phyloP scores from a whole-genome alignment of 1,284 basidiomycete genomes.

The Malassezia dermatis region DNA sequence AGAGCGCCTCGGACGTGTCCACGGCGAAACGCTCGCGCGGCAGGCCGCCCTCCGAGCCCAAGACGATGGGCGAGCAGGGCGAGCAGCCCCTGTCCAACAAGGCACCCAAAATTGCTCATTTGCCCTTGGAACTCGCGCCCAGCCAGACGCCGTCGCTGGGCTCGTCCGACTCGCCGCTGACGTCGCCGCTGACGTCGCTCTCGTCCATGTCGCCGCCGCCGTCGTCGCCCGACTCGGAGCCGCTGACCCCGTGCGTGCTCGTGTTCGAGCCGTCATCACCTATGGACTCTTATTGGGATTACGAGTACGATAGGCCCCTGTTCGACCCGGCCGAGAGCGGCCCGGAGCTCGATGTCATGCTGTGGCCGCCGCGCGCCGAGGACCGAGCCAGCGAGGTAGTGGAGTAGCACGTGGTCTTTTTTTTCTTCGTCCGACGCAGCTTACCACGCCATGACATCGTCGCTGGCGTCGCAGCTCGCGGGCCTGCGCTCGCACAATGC shows the following conservation, averaged over 20 bases:
- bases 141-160: neutral
- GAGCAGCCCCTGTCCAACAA: too few relatives aligned
- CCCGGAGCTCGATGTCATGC: neutral
- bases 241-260: neutral
- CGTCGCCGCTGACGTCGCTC: neutral
- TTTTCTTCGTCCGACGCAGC: neutral
- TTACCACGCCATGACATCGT: conserved; percentile 56
- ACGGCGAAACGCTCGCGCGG: too few relatives aligned
- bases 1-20: neutral
- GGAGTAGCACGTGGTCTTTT: neutral
- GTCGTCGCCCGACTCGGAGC: neutral
- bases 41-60: too few relatives aligned
- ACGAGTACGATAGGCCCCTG: neutral
- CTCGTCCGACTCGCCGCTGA: neutral
- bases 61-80: too few relatives aligned
- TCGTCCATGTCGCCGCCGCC: neutral
- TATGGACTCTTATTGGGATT: neutral
- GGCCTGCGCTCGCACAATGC: conserved; percentile 71
- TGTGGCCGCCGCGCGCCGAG: neutral
- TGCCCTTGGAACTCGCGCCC: neutral
- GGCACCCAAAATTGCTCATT: neutral
- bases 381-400: neutral
- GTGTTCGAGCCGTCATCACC: neutral
- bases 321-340: neutral
- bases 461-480: conserved; percentile 73